Evolutionary conservation across 176 grass and related monocot species (phyloP).

Genomic region (Ensete glaucum): DNA sequence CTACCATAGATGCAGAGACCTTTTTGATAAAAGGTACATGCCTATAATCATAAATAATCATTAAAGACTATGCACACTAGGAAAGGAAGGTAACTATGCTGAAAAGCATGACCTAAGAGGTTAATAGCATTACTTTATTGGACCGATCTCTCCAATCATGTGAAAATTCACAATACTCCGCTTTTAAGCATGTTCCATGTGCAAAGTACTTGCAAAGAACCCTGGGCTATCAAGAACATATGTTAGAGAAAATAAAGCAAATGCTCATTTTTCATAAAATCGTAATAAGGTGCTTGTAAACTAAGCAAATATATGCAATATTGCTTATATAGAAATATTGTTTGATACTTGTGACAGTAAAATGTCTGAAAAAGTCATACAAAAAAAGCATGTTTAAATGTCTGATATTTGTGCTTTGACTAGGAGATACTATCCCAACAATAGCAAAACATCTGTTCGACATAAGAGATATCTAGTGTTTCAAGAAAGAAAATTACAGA

Average conservation of each 20-base stretch:
- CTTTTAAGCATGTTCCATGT: slow-evolving; percentile 12
- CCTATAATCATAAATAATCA: slow-evolving; percentile 21
- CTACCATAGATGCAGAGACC: slow-evolving; percentile 63
- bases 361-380: no score
- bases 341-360: no score
- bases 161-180: slow-evolving; percentile 11
- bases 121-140: slow-evolving; percentile 2
- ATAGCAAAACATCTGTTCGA: neutral
- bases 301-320: neutral
- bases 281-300: neutral
- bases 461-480: neutral
- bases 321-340: neutral
- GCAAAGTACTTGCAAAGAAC: slow-evolving; percentile 20
- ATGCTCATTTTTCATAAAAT: neutral
- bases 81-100: neutral
- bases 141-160: slow-evolving; percentile 15
- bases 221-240: neutral
- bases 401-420: neutral
- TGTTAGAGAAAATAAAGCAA: neutral
- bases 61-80: neutral
- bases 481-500: neutral
- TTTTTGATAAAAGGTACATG: slow-evolving; percentile 85
- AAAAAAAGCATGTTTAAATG: no score
- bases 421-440: neutral
- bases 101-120: neutral